A percentile compares a stretch with the other conserved stretches of the same genome.
phyloP scores from a whole-genome alignment of 2,329 filamentous ascomycete genomes.

The Epichloe amarillans region DNA sequence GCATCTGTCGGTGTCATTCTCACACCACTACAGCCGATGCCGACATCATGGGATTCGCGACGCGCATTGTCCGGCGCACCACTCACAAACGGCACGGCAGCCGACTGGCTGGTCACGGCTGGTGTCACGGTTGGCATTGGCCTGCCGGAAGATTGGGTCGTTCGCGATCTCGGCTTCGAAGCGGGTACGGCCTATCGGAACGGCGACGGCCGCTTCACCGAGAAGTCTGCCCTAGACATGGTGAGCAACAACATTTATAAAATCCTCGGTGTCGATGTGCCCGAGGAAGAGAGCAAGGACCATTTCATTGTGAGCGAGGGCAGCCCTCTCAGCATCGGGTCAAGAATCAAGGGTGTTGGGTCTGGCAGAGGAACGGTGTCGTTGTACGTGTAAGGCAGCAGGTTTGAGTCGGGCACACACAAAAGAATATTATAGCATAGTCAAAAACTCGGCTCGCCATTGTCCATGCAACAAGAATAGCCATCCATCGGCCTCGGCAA shows the following conservation, averaged over 20 bases:
- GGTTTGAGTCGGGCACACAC: too few species aligned
- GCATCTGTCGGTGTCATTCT: slow-evolving; percentile 47
- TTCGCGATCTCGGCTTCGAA: slow-evolving; percentile 44
- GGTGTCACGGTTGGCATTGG: slow-evolving; percentile 46
- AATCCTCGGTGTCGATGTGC: slow-evolving; percentile 36
- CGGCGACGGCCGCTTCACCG: slow-evolving; percentile 35
- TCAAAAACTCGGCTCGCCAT: too few species aligned
- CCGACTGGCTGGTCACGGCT: slow-evolving; percentile 43
- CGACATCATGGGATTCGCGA: slow-evolving; percentile 45
- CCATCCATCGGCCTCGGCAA: too few species aligned
- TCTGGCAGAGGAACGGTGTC: slow-evolving; percentile 18
- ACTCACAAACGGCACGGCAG: slow-evolving; percentile 49
- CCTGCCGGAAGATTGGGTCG: slow-evolving; percentile 47
- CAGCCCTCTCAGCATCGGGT: slow-evolving; percentile 46
- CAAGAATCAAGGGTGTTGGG: slow-evolving; percentile 39
- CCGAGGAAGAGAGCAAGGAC: slow-evolving; percentile 13
- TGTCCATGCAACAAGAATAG: too few species aligned
- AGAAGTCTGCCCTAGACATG: slow-evolving; percentile 42
- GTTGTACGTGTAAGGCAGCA: slow-evolving; percentile 20
- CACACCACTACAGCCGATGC: slow-evolving; percentile 42
- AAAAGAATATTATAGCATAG: too few species aligned
- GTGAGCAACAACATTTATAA: slow-evolving; percentile 43
- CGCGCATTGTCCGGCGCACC: slow-evolving; percentile 51
- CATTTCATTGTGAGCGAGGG: slow-evolving; percentile 54
- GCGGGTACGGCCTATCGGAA: slow-evolving; percentile 49